These are phyloP conservation scores for Pleurotus tuber-regium DNA, from an alignment of 768 basidiomycete genomes.

Conservation along the genomic window DNA sequence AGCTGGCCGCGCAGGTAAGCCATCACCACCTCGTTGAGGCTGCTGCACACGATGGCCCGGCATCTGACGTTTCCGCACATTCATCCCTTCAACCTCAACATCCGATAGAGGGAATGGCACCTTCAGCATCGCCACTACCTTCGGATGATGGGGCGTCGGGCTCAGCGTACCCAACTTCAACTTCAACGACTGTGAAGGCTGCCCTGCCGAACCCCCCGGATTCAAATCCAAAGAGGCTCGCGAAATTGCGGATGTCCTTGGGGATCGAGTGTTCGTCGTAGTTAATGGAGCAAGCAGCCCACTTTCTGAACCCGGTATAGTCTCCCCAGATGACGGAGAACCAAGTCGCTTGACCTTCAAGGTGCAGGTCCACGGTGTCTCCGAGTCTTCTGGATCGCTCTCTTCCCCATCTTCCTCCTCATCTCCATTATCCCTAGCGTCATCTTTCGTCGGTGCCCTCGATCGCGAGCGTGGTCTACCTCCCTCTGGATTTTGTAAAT, in stretches of 20 bases:
- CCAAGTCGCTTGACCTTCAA: constrained; percentile 57
- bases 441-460: background rate
- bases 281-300: constrained; percentile 8
- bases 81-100: constrained; percentile 65
- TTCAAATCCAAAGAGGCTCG: constrained; percentile 5
- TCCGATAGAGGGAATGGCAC: constrained; percentile 88
- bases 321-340: constrained; percentile 11
- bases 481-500: background rate
- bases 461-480: background rate
- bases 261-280: constrained; percentile 13
- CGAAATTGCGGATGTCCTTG: constrained; percentile 15
- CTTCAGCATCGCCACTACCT: constrained; percentile 88
- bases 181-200: constrained; percentile 1
- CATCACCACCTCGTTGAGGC: constrained; percentile 17
- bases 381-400: constrained; percentile 94
- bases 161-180: constrained; percentile 68
- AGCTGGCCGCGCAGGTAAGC: background rate
- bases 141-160: constrained; percentile 95
- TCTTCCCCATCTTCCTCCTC: constrained; percentile 63
- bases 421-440: constrained; percentile 9
- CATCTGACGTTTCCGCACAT: constrained; percentile 48
- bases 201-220: background rate
- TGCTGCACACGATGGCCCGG: constrained; percentile 27
- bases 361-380: constrained; percentile 95
- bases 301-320: background rate